Percentiles rank a stretch among this genome's conserved stretches.
Evolutionary conservation across 768 basidiomycete genomes (phyloP).

Genomic region (Neoboletus magnificus): DNA sequence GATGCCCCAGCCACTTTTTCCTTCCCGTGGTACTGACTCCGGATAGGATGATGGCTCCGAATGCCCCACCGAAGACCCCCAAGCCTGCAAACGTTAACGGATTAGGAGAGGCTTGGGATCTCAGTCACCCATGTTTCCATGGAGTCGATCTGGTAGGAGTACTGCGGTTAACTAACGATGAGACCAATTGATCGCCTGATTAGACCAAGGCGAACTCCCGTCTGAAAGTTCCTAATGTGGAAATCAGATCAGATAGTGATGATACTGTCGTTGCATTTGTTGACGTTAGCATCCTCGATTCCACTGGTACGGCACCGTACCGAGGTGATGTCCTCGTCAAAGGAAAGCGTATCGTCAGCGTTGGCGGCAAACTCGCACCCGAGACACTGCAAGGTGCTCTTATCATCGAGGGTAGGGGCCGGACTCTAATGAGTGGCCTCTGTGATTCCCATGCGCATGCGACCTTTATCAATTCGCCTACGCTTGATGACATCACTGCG

Average conservation of each 20-base stretch:
- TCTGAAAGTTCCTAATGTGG: conserved; percentile 22
- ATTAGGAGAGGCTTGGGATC: conserved; percentile 25
- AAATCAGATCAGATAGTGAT: conserved; percentile 22
- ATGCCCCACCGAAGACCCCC: not conserved
- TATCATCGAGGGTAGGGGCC: conserved; percentile 31
- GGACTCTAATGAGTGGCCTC: conserved; percentile 37
- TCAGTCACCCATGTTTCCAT: conserved; percentile 18
- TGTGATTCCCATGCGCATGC: conserved; percentile 36
- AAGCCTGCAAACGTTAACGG: conserved; percentile 13
- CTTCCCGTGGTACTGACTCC: not conserved
- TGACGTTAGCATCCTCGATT: conserved; percentile 36
- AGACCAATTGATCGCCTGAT: not conserved
- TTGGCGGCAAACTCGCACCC: conserved; percentile 22
- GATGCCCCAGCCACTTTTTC: not conserved
- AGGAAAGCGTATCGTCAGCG: conserved; percentile 29
- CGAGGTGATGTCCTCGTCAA: conserved; percentile 34
- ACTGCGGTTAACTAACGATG: not conserved
- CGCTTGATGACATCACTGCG: conserved; percentile 29
- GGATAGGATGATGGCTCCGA: conserved; percentile 21
- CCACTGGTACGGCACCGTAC: conserved; percentile 33
- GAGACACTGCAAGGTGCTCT: conserved; percentile 19
- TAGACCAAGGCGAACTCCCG: conserved; percentile 22
- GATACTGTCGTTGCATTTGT: conserved; percentile 21
- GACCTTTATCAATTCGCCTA: conserved; percentile 30
- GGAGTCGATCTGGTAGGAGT: conserved; percentile 21